Base-by-base conservation (phyloP, 495 filamentous ascomycete genomes). In the Hypoxylon lienhwacheense region DNA sequence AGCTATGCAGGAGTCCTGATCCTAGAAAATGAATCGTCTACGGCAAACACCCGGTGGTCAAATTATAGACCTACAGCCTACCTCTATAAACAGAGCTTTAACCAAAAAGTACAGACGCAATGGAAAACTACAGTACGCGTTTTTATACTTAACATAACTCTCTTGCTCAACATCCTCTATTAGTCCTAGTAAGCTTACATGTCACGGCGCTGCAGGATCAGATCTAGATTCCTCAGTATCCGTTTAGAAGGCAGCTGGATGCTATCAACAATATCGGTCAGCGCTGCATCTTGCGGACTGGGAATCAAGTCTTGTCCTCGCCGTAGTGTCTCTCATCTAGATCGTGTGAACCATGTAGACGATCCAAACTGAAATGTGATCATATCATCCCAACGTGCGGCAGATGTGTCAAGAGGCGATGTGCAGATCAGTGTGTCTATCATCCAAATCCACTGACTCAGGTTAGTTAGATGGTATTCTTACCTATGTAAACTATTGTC, bases 361-460 rank as follows among this genome's bases (percentile, higher is more conserved):
- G 57, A 39, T 61, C 56, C 46, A 69, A 69, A 47, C 47, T 69
- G 14, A 62, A 56, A 31, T 69, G 66, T 50, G 66, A 69, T 46
- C 66, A 69, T 59, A 61, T 64, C 32, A 53, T 67, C n/a, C 66
- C 66, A 17, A 43, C 47, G 21, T 69, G 66, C 40, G 56, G 61
- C 21, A 59, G 66, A 20, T 69, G 66, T 39, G 48, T 69, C 12
- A 63, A 45, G 46, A 56, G 64, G 34, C 57, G 54, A 49, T 66
- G 66, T 29, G 48, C 22, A 6, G 66, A 69, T 12, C 61, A 60
- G 25, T 69, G 66, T 42, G 36, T 67, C 24, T 69, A 69, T 15
- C 66, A 69, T 37, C 66, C 66, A 19, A 65, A 63, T 28, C 66
- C 66, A n/a, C 46, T 69, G 20, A 66, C 61, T 17, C 60, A 61